A percentile compares a stretch with the other conserved stretches of the same genome.
phyloP scores from a whole-genome alignment of 2,329 filamentous ascomycete species.

The Alternaria arborescens region DNA sequence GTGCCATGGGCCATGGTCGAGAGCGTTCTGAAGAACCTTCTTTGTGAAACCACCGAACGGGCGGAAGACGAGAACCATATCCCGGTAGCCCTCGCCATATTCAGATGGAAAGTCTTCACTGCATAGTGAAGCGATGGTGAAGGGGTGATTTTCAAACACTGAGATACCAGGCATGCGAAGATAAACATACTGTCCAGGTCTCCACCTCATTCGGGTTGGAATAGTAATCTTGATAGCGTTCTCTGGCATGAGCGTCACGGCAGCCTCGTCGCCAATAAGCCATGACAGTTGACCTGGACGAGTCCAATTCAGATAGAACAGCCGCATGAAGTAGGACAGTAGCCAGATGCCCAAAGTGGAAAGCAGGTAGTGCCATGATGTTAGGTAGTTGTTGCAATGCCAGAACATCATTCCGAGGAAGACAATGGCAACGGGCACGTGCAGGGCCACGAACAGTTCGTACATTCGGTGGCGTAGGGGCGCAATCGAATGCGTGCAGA shows the following conservation, averaged over 20 bases:
- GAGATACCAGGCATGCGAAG: constrained; percentile 93
- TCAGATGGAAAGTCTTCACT: constrained; percentile 92
- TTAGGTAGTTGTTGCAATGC: constrained; percentile 93
- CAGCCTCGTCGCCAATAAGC: constrained; percentile 89
- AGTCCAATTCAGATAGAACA: constrained; percentile 91
- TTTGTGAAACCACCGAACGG: constrained; percentile 91
- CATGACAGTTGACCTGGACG: constrained; percentile 81
- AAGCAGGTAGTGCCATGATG: constrained; percentile 89
- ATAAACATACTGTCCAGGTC: constrained; percentile 93
- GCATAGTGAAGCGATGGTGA: constrained; percentile 91
- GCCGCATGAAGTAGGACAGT: constrained; percentile 74
- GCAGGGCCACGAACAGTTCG: constrained; percentile 83
- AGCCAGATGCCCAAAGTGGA: constrained; percentile 82
- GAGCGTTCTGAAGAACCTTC: constrained; percentile 80
- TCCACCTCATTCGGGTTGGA: constrained; percentile 91
- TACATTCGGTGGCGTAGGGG: constrained; percentile 80
- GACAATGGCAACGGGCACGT: constrained; percentile 80
- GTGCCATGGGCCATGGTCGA: constrained; percentile 87
- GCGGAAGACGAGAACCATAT: constrained; percentile 90
- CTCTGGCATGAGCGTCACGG: constrained; percentile 87
- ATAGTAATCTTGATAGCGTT: constrained; percentile 97
- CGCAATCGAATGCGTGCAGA: constrained; percentile 85
- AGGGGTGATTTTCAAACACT: constrained; percentile 90
- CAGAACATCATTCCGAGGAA: constrained; percentile 90
- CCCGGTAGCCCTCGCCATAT: constrained; percentile 86